Conservation (phyloP, 345 rosid genomes). For the Jatropha curcas region DNA sequence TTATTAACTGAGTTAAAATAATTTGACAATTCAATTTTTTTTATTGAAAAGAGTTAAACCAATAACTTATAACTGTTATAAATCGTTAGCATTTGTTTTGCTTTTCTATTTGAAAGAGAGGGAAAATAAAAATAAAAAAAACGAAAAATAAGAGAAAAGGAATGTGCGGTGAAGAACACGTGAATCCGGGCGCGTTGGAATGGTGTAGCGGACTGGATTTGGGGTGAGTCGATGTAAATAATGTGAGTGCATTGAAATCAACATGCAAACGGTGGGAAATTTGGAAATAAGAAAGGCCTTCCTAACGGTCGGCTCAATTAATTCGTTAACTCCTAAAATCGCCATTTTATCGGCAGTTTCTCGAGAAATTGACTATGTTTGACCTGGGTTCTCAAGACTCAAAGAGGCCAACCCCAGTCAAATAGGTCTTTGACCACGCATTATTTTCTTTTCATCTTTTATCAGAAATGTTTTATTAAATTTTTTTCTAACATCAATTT, state of each 20-base stretch:
- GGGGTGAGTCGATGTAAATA: not conserved
- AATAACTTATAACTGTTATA: too few relatives aligned
- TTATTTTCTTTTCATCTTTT: too few relatives aligned
- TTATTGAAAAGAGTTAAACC: too few relatives aligned
- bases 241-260: not conserved
- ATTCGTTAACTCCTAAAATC: not conserved
- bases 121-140: too few relatives aligned
- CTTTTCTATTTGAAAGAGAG: too few relatives aligned
- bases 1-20: too few relatives aligned
- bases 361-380: not conserved
- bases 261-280: not conserved
- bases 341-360: not conserved
- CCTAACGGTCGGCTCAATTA: constrained; percentile 34
- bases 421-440: not conserved
- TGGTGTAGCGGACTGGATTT: not conserved
- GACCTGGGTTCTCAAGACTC: not conserved
- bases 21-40: too few relatives aligned
- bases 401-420: not conserved
- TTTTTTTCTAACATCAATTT: too few relatives aligned
- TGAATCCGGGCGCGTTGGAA: not conserved
- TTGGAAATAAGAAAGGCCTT: constrained; percentile 4
- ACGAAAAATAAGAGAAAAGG: too few relatives aligned
- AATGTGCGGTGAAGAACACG: not conserved
- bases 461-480: too few relatives aligned
- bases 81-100: too few relatives aligned